These are phyloP conservation scores for Colletotrichum sp. DNA, from an alignment of 2,329 filamentous ascomycete species.

Conservation along the genomic window DNA sequence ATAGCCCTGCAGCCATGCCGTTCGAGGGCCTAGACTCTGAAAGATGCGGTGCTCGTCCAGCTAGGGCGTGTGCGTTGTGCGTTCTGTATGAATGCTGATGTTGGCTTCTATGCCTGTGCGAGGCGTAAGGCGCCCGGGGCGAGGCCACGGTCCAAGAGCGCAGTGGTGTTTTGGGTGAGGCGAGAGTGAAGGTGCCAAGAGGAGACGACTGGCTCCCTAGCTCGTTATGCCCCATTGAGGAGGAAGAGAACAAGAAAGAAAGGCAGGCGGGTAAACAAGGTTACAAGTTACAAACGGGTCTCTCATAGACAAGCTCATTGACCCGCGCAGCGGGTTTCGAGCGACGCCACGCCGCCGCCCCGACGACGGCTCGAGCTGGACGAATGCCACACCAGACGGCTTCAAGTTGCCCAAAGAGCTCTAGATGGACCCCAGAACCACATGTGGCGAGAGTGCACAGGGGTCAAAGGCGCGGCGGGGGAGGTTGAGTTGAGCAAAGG, in stretches of 20 bases:
- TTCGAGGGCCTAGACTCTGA: not conserved
- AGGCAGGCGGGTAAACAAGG: not conserved
- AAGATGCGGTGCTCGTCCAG: not conserved
- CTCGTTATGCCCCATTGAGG: not conserved
- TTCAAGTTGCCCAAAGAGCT: not conserved
- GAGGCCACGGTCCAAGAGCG: not conserved
- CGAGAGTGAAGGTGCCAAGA: not conserved
- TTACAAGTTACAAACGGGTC: constrained; percentile 1
- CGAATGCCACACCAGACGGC: not conserved
- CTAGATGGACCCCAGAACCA: constrained; percentile 1
- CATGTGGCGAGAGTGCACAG: constrained; percentile 1
- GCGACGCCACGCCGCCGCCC: constrained; percentile 13
- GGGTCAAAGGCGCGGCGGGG: not conserved
- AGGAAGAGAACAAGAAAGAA: not conserved
- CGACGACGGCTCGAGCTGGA: constrained; percentile 1
- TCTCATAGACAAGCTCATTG: not conserved
- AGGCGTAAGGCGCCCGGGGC: not conserved
- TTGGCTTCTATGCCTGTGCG: not conserved
- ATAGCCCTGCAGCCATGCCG: not conserved
- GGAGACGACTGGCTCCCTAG: not conserved
- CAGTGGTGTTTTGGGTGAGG: not conserved
- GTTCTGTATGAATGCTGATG: not conserved
- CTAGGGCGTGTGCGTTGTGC: not conserved
- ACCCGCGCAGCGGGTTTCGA: constrained; percentile 19
- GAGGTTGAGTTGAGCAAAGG: not conserved